phyloP scores from a whole-genome alignment of 108 stramenopile species.

The Discostella stelligeroides region DNA sequence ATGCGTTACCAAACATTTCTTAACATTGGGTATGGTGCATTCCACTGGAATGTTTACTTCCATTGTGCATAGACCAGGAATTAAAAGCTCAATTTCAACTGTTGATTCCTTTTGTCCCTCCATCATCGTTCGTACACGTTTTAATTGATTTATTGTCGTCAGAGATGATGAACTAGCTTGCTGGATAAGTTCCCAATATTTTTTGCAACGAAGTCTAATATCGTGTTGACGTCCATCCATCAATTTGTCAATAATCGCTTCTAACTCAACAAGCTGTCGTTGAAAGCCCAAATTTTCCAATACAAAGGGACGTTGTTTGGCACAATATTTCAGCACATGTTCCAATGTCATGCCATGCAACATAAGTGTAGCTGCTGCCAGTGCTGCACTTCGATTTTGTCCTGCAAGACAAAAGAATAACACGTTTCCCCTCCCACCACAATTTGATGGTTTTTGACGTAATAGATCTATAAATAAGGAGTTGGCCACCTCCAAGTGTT shows the following conservation, averaged over 20 bases:
- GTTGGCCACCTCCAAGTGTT: constrained; percentile 69
- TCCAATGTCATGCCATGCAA: constrained; percentile 63
- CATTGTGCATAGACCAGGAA: constrained; percentile 77
- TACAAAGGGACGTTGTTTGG: constrained; percentile 63
- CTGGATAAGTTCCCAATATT: constrained; percentile 35
- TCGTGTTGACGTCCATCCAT: constrained; percentile 16
- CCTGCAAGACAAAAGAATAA: constrained; percentile 82
- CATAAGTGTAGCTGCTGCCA: constrained; percentile 61
- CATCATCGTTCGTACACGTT: constrained; percentile 36
- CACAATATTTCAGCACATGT: constrained; percentile 45
- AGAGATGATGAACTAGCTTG: constrained; percentile 15
- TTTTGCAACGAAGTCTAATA: constrained; percentile 5
- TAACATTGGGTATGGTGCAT: constrained; percentile 60
- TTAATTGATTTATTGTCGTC: constrained; percentile 16
- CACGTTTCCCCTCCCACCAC: constrained; percentile 42
- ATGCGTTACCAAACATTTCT: constrained; percentile 56
- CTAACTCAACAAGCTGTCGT: constrained; percentile 68
- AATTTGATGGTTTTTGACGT: constrained; percentile 4
- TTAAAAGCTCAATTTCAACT: constrained; percentile 77
- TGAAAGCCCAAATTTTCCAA: constrained; percentile 82
- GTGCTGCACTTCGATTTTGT: constrained; percentile 61
- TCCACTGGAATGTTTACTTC: constrained; percentile 64
- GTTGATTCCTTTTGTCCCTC: constrained; percentile 13
- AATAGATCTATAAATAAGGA: constrained; percentile 54
- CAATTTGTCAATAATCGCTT: constrained; percentile 48